Evolutionary conservation across 2,329 filamentous ascomycete species (phyloP), one percentile per base, ranked within the genome.

Genomic region (Ophiosphaerella korrae): DNA sequence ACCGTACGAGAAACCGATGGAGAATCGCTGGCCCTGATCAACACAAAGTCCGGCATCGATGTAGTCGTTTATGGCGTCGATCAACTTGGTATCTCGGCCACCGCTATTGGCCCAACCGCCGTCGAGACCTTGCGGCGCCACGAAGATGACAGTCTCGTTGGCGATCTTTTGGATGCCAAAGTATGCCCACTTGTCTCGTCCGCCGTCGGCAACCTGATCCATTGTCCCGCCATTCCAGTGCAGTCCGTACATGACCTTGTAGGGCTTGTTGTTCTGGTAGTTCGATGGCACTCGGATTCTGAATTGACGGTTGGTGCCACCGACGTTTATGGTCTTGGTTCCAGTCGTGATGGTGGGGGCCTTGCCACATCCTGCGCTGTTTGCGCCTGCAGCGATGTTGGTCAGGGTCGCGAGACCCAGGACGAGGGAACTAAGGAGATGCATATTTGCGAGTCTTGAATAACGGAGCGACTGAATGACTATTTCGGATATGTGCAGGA

Each of bases 1-100:
- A 32, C 77, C 76, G 55, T 77, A 78, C 53, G 73, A 75, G 62
- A 75, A 78, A 11, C 75, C 76, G 2, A 74, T 77, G 29, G 74
- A 66, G 57, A 78, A 79, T 49, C 74, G 66, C 48, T 72, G 68
- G 44, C 61, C 62, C 43, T 73, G 64, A 50, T 80, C 71, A 29
- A 79, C 61, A 55, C 77, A 80, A 39, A 79, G 71, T 32, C 72
- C 66, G 6, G 57, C 52, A 55, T 77, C 70, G 34, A 77, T 63
- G 7, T 64, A 66, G n/a, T 66, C 60, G 29, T 78, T 56, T 48
- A 80, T 73, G 9, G 62, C 55, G 32, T 78, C 71, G 36, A 76
- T 64, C 45, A 79, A 77, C 0, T 62, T 62, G 37, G 78, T 53
- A 45, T 79, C 77, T 32, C 75, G 67, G 12, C 75, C 76, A 42